Evolutionary conservation across 2,329 filamentous ascomycete species (phyloP), one percentile per base, ranked within the genome.

Genomic region (Epichloe elymi): DNA sequence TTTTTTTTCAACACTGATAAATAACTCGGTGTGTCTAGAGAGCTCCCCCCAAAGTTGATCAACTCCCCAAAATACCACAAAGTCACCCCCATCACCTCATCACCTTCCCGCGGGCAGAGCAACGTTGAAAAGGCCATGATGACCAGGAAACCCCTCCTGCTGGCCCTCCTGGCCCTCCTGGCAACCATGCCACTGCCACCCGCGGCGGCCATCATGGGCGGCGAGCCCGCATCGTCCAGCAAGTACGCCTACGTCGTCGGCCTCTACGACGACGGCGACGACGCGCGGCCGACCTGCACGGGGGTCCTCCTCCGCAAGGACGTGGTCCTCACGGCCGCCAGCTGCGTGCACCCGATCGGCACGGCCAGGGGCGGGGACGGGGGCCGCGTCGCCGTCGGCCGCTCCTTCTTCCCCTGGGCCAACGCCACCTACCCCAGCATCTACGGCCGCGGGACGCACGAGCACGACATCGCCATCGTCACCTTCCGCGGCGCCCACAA

Each of bases 381-480:
- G 10, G 19, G 36, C 4, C 39, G 36, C 38, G 20, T 42, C 38
- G 44, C 19, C 30, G 44, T 47, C 19, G 50, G 38, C 26, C 26
- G 17, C 26, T 26, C 26, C 2, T 7, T 20, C 40, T 26, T 23
- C 48, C 2, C 30, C 39, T 43, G 39, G 48, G 17, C 38, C 40
- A 11, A 5, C 15, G 20, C n/a, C 30, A 14, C 33, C 12, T 50
- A 33, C 26, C 48, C 39, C 4, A 17, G 48, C 37, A 20, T 4
- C 26, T 44, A 44, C 15, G 2, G 15, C 40, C 14, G 17, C 47
- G 0, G 5, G 5, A 45, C 14, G 20, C n/a, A 40, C 15, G 17
- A 20, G n/a, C 23, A 51, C 35, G 37, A 51, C 49, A 36, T 51
- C 5, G 49, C 49, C 49, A 5, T 46, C 43, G 17, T 51, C 37